Percentiles rank a stretch among this genome's conserved stretches.
These are phyloP conservation scores for Ophiocordyceps robertsii DNA, from an alignment of 2,329 filamentous ascomycete species.

Conservation along the genomic window DNA sequence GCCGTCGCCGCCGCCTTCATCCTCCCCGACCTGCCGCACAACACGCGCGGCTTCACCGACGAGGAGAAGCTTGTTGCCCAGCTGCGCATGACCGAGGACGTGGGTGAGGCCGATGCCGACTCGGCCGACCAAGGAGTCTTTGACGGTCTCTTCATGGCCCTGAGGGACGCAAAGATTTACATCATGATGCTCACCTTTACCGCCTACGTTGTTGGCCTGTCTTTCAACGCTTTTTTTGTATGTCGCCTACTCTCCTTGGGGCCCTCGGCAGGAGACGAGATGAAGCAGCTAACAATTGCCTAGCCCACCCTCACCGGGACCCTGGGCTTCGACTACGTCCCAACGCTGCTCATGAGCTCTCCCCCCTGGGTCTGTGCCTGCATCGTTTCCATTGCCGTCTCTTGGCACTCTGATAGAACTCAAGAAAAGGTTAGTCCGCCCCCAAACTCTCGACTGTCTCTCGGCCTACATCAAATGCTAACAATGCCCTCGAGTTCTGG, in stretches of 20 bases:
- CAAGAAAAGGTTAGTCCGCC: conserved; percentile 32
- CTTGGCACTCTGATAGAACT: conserved; percentile 41
- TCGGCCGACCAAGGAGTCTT: conserved; percentile 33
- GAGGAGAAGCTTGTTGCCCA: conserved; percentile 43
- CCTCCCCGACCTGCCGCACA: conserved; percentile 40
- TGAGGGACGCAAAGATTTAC: conserved; percentile 49
- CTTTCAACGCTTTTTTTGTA: conserved; percentile 46
- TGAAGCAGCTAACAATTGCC: neutral
- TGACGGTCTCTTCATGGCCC: conserved; percentile 41
- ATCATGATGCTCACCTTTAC: conserved; percentile 50
- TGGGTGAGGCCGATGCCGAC: conserved; percentile 41
- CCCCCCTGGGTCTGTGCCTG: conserved; percentile 47
- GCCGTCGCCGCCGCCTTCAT: conserved; percentile 33
- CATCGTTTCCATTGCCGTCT: conserved; percentile 38
- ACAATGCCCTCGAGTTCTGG: conserved; percentile 29
- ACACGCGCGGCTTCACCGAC: conserved; percentile 43
- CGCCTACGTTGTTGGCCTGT: conserved; percentile 44
- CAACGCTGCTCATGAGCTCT: conserved; percentile 40
- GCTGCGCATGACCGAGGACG: conserved; percentile 42
- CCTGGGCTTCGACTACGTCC: conserved; percentile 36
- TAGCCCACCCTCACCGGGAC: conserved; percentile 39
- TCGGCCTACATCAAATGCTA: neutral
- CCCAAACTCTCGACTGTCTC: neutral
- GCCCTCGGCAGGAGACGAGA: neutral
- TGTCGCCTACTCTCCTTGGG: conserved; percentile 7